Evolutionary conservation across 129 eudicot species (phyloP), one percentile per base, ranked within the genome.

Genomic region (Pulicaria dysenterica): DNA sequence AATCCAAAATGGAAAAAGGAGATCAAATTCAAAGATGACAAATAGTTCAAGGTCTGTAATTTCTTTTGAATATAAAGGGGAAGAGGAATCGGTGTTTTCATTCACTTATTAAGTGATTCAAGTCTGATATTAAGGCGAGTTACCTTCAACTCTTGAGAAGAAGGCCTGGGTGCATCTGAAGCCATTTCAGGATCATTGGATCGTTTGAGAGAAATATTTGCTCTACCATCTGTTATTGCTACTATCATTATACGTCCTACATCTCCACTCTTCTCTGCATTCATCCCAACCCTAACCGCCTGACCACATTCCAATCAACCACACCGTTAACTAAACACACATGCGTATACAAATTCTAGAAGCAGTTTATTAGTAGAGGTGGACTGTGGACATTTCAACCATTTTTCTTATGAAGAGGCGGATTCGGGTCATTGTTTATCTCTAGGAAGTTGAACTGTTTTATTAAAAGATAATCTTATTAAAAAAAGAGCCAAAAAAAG

Each of bases 161-260:
- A 69, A 77, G 98, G 96, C 72, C 69, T 83, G 9, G 98, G 96
- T 61, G 89, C 70, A 40, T 93, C 98, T 14, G 88, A 31, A 69
- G 85, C 77, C 68, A 81, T 80, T 76, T 93, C 96, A 42, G 89
- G 95, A 75, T 93, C 98, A 55, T 75, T 93, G 62, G 96, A 93
- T 89, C 95, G 78, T 85, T 93, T 85, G 5, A 93, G 92, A 66
- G 98, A 93, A 79, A 93, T 87, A 77, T 89, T 93, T 44, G 98
- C 98, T 81, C 98, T 85, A 15, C 98, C 98, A 78, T 93, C 98
- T 4, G 98, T 93, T 78, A 93, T 85, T 43, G 91, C 98, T 57
- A 93, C 98, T 50, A 93, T 89, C 98, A 93, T 93, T 77, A 93
- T 80, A 16, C 98, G 87, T n/a, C 98, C 98, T 40, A 93, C 96